Conservation (phyloP, 305 asterid genomes). For the Fraxinus paxiana region DNA sequence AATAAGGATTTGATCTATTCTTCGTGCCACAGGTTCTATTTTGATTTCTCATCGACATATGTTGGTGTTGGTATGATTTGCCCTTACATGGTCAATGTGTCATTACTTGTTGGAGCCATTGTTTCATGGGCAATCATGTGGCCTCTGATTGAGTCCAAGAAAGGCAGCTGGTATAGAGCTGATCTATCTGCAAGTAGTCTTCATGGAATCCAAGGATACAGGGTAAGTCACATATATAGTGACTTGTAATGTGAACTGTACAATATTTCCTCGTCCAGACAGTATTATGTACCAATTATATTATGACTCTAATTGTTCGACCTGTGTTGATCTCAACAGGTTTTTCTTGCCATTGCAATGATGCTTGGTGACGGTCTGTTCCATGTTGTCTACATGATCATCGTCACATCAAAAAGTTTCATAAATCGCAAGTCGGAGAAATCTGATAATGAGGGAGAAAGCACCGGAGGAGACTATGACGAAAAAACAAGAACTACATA, state of each 20-base stretch:
- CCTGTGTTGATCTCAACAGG: constrained; percentile 22
- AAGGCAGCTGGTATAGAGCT: constrained; percentile 61
- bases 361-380: constrained; percentile 76
- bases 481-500: constrained; percentile 31
- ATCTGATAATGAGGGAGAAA: background rate
- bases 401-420: constrained; percentile 25
- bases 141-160: constrained; percentile 53
- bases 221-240: constrained; percentile 24
- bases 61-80: constrained; percentile 83
- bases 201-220: constrained; percentile 74
- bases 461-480: constrained; percentile 17
- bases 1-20: background rate
- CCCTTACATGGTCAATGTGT: constrained; percentile 62
- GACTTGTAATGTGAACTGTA: background rate
- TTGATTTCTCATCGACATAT: constrained; percentile 66
- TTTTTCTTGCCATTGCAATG: constrained; percentile 62
- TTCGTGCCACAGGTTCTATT: constrained; percentile 41
- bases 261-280: background rate
- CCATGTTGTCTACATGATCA: constrained; percentile 45
- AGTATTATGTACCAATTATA: background rate
- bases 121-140: constrained; percentile 75
- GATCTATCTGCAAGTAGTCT: constrained; percentile 34
- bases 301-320: background rate
- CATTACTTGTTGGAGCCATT: constrained; percentile 59
- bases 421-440: background rate